Percentiles rank a stretch among this genome's conserved stretches.
These are phyloP conservation scores for Magnaporthales sp. DNA, from an alignment of 2,329 filamentous ascomycete species.

Conservation along the genomic window DNA sequence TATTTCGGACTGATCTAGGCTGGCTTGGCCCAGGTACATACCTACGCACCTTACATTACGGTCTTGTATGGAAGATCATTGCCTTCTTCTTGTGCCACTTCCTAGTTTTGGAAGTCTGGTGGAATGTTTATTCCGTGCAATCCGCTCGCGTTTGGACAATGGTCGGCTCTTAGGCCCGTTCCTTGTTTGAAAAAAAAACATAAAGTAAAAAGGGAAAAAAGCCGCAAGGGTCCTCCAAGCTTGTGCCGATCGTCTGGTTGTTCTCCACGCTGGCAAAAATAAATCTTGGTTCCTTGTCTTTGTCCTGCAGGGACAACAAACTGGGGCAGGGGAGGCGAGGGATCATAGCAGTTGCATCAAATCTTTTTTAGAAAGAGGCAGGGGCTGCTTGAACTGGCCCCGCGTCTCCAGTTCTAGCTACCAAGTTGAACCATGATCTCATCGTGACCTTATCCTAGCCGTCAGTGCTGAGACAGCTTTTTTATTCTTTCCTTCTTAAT, in stretches of 20 bases:
- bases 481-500: neutral
- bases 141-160: neutral
- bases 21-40: neutral
- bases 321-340: neutral
- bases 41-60: too few species aligned
- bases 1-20: neutral
- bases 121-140: neutral
- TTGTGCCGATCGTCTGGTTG: neutral
- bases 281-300: neutral
- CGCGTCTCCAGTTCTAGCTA: neutral
- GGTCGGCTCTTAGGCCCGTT: neutral
- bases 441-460: neutral
- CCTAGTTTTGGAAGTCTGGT: neutral
- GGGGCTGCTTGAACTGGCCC: neutral
- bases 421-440: neutral
- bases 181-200: neutral
- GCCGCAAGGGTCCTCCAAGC: neutral
- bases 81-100: neutral
- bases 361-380: neutral
- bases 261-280: neutral
- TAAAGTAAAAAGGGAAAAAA: neutral
- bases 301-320: neutral
- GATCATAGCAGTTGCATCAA: neutral
- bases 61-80: neutral
- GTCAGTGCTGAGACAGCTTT: neutral